Conservation (phyloP, 257 asterid species). For the Nicotiana knightiana region DNA sequence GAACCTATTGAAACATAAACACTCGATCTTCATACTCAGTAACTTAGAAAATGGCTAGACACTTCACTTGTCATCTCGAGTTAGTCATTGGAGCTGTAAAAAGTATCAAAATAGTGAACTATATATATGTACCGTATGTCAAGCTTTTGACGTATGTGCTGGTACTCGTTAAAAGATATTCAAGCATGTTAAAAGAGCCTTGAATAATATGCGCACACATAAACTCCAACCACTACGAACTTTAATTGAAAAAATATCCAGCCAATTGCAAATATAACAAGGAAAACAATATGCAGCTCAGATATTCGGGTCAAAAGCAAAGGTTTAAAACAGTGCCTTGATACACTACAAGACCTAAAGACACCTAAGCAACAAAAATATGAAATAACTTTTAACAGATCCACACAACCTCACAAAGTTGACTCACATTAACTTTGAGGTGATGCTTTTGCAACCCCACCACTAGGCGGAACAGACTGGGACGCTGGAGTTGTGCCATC, state of each 20-base stretch:
- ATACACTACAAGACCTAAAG: conserved; percentile 1
- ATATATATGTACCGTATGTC: not conserved
- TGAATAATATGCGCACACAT: not conserved
- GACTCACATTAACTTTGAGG: conserved; percentile 31
- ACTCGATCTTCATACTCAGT: too few species aligned
- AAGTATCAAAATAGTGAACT: too few species aligned
- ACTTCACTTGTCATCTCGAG: too few species aligned
- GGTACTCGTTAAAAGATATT: not conserved
- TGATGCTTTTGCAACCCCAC: conserved; percentile 51
- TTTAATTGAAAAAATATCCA: not conserved
- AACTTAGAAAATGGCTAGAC: too few species aligned
- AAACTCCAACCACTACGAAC: not conserved
- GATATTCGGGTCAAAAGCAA: not conserved
- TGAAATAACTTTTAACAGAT: not conserved
- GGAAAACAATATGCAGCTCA: not conserved
- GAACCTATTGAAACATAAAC: too few species aligned
- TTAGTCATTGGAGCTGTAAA: too few species aligned
- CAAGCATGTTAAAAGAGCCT: not conserved
- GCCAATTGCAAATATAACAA: not conserved
- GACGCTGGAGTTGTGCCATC: conserved; percentile 48
- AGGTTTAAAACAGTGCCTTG: not conserved
- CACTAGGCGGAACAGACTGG: conserved; percentile 33
- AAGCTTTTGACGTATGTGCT: not conserved
- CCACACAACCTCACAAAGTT: not conserved
- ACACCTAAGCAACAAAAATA: not conserved